Base-by-base conservation (phyloP, 805 yeast species). In the Yamadazyma laniorum region DNA sequence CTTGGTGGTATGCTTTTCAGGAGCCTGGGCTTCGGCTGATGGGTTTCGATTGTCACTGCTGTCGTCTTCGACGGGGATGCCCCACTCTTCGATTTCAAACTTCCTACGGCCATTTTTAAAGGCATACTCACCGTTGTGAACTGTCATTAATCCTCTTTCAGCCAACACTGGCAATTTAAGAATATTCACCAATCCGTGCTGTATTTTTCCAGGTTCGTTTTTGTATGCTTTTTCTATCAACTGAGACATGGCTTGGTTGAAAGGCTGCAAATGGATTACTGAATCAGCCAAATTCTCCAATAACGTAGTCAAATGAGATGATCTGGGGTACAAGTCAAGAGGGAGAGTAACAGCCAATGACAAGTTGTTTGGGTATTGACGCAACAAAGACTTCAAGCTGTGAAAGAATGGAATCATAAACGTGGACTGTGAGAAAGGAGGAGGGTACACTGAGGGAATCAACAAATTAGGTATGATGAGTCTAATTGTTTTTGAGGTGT, bases 1-100 rank as follows among this genome's bases (percentile, higher is more conserved):
- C 48, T 65, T 62, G 5, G 61, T 58, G 15, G 70, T 61, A 36
- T 58, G 55, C 25, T 47, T 36, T 40, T 52, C 37, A 18, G 37
- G 41, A 18, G 40, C 39, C 15, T 43, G 28, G 4, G 30, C 36
- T 18, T 36, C 55, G 5, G 28, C 2, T 9, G 32, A 15, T 21
- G 18, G 16, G 3, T 59, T 14, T 4, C 31, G n/a, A 14, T 29
- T 34, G 4, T 65, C 74, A 12, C 72, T 54, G 11, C 51, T 82
- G n/a, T 72, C 85, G 41, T 84, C 95, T 40, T 89, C 96, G 2
- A 91, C 95, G 0, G 99, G 98, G 35, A 93, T 93, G n/a, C 95
- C 87, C 95, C 96, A 93, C 52, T 82, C 87, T 48, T 86, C 91
- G 37, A 93, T 82, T 52, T 86, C 96, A 55, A 91, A 88, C 51